Evolutionary conservation across 768 basidiomycete genomes (phyloP).

Genomic region (Mycena haematopus): DNA sequence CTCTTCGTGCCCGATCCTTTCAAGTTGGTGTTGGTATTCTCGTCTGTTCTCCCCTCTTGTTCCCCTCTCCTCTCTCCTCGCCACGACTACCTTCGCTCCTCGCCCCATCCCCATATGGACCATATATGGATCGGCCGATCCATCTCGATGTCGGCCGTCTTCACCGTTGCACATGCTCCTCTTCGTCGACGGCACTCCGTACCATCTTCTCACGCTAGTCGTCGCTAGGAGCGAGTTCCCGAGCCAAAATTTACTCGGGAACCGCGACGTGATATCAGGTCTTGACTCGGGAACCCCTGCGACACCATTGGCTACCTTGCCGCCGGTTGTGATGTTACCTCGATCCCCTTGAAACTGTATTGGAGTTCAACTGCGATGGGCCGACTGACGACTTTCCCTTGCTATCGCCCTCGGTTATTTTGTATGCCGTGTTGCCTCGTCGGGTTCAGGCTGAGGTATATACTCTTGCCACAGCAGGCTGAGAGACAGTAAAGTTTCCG

Average conservation of each 20-base stretch:
- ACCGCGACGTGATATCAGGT: conserved; percentile 4
- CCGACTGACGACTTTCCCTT: too few relatives aligned
- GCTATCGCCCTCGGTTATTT: too few relatives aligned
- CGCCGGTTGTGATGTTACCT: neutral
- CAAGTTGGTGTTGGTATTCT: too few relatives aligned
- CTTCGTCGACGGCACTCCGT: neutral
- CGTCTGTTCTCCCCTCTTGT: too few relatives aligned
- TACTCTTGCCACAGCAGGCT: too few relatives aligned
- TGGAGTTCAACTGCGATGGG: neutral
- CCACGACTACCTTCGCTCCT: neutral
- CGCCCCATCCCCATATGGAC: neutral
- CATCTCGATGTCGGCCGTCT: conserved; percentile 19
- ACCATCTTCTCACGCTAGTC: conserved; percentile 32
- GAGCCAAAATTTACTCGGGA: conserved; percentile 39
- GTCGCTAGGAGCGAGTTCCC: conserved; percentile 46
- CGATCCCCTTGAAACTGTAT: neutral
- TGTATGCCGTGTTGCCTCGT: too few relatives aligned
- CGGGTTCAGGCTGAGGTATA: too few relatives aligned
- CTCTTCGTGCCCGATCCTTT: too few relatives aligned
- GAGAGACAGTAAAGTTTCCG: too few relatives aligned
- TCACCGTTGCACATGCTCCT: neutral
- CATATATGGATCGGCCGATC: conserved; percentile 4
- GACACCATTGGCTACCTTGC: neutral
- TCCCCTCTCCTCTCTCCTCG: neutral
- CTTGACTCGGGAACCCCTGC: conserved; percentile 22